Conservation (phyloP, 2,329 filamentous ascomycete genomes). For the Cercospora brassicicola region DNA sequence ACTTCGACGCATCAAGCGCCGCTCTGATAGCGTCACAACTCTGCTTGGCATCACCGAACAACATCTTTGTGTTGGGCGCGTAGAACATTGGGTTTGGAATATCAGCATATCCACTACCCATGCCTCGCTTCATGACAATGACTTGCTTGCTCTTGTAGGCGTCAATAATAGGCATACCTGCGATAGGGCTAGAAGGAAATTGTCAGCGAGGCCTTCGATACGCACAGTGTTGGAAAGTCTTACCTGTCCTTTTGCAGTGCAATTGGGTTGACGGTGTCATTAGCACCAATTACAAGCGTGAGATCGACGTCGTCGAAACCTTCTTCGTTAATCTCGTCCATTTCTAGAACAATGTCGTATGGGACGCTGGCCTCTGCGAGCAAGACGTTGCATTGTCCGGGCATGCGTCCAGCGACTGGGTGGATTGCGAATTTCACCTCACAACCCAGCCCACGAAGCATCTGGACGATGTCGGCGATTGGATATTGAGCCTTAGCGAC, state of each 20-base stretch:
- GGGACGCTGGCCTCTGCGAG: slow-evolving; percentile 84
- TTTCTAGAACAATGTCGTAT: slow-evolving; percentile 89
- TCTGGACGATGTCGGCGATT: slow-evolving; percentile 75
- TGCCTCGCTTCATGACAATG: slow-evolving; percentile 86
- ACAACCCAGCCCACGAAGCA: slow-evolving; percentile 71
- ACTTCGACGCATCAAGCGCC: slow-evolving; percentile 33
- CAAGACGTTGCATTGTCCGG: slow-evolving; percentile 87
- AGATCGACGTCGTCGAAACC: slow-evolving; percentile 77
- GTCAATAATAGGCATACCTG: slow-evolving; percentile 88
- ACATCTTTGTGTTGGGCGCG: slow-evolving; percentile 71
- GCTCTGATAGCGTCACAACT: slow-evolving; percentile 39
- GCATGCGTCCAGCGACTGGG: slow-evolving; percentile 87
- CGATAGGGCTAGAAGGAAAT: slow-evolving; percentile 63
- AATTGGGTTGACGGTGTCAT: slow-evolving; percentile 90
- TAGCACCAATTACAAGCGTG: slow-evolving; percentile 80
- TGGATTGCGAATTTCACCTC: slow-evolving; percentile 77
- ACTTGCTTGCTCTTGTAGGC: slow-evolving; percentile 94
- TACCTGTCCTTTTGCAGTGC: slow-evolving; percentile 70
- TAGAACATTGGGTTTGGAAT: slow-evolving; percentile 91
- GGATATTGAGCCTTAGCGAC: slow-evolving; percentile 92
- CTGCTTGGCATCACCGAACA: slow-evolving; percentile 84
- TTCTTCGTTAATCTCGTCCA: slow-evolving; percentile 95
- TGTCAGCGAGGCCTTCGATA: slow-evolving; percentile 17
- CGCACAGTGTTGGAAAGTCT: not conserved
- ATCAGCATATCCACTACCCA: slow-evolving; percentile 87